Evolutionary conservation across 805 yeast genomes (phyloP), one percentile per base, ranked within the genome.

Genomic region (Hanseniaspora lindneri): DNA sequence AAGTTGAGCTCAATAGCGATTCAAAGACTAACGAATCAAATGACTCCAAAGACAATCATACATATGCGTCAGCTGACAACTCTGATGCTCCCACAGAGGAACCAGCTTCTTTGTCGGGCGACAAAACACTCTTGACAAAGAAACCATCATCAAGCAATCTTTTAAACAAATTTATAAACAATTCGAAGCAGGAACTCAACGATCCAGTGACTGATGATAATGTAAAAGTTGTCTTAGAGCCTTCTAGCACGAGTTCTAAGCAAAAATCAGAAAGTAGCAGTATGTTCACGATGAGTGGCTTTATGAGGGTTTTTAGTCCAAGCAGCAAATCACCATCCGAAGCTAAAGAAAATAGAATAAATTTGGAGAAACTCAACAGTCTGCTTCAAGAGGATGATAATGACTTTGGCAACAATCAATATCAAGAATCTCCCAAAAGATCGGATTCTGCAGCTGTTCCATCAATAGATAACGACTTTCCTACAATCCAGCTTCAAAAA

Each of bases 211-310:
- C 6, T 30, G 34, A 7, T 10, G 10, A 9, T 27, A 27, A 27
- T 27, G 29, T 9, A 9, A 27, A 27, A 8, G 11, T 11, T 27
- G 8, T 27, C 11, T 27, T 11, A 27, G 29, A 27, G 8, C 29
- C 8, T 27, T 7, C 10, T 9, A 36, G 10, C 7, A 21, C 20
- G 7, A 10, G 19, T 2, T 30, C 40, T 5, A n/a, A 8, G 11
- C 5, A 24, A 9, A 46, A 39, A 25, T 20, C 33, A n/a, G 43
- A 46, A 24, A 46, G 16, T 23, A 37, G 30, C 19, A 24, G 41
- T 24, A 20, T 37, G 4, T 37, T 37, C 13, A 37, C 30, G 13
- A 37, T 37, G 30, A 37, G 10, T 24, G 14, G 21, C 16, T 14
- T 37, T 4, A 37, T 37, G 41, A 23, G 20, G 17, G 41, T 24